Percentiles rank a stretch among this genome's conserved stretches.
Conservation (phyloP, 2,329 filamentous ascomycete genomes). For the Akanthomyces uredinophilus region DNA sequence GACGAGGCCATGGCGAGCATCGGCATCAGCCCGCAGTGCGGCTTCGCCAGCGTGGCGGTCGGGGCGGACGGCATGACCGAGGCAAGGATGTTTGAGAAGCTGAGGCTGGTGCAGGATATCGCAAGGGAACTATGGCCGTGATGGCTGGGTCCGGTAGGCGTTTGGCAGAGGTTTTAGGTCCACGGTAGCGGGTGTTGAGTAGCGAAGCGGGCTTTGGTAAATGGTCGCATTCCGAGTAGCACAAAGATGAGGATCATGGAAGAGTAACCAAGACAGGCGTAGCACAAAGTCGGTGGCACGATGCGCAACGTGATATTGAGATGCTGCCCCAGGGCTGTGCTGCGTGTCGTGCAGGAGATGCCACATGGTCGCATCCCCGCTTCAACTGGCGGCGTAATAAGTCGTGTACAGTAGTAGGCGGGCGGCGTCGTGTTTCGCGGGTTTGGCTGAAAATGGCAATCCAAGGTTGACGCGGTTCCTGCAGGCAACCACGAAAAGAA, state of each 20-base stretch:
- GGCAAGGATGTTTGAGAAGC: constrained; percentile 66
- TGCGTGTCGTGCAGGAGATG: constrained; percentile 1
- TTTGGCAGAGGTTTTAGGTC: background rate
- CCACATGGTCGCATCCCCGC: background rate
- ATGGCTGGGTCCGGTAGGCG: background rate
- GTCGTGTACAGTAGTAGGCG: background rate
- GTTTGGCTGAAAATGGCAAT: background rate
- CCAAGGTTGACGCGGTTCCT: background rate
- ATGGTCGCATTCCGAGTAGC: background rate
- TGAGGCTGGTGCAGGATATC: constrained; percentile 62
- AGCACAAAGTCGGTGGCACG: background rate
- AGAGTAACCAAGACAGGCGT: background rate
- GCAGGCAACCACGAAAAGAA: constrained; percentile 3
- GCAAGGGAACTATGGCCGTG: constrained; percentile 59
- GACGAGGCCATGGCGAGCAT: constrained; percentile 61
- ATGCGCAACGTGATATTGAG: background rate
- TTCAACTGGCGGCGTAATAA: background rate
- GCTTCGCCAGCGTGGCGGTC: constrained; percentile 64
- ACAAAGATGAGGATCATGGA: background rate
- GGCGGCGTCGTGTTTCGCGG: background rate
- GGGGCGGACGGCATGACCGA: constrained; percentile 59
- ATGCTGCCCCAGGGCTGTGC: background rate
- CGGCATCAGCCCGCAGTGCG: constrained; percentile 65
- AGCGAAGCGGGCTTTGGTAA: too few relatives aligned
- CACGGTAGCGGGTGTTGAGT: too few relatives aligned